Conservation (phyloP, 2,329 filamentous ascomycete species). For the Conoideocrella luteorostrata region DNA sequence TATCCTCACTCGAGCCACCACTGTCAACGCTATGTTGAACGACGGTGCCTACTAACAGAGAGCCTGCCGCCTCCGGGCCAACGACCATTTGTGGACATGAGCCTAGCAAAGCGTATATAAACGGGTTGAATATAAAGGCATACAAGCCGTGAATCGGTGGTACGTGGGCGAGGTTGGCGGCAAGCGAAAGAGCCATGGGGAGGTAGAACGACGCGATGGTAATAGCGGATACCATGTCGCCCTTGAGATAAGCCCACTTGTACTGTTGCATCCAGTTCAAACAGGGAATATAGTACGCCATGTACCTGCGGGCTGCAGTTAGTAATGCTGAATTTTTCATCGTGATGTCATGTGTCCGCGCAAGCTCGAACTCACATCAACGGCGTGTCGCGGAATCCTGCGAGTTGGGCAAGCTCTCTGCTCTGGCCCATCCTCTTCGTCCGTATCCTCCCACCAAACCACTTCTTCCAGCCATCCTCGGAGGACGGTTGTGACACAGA, state of each 20-base stretch:
- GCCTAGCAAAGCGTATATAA: conserved; percentile 85
- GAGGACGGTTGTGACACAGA: conserved; percentile 31
- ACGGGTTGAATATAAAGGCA: conserved; percentile 84
- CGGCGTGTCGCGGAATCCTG: conserved; percentile 67
- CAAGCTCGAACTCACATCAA: conserved; percentile 66
- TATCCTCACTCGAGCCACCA: conserved; percentile 59
- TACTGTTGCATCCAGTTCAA: conserved; percentile 90
- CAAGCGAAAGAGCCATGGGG: conserved; percentile 90
- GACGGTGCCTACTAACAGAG: conserved; percentile 80
- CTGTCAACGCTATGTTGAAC: conserved; percentile 69
- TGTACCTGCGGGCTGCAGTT: conserved; percentile 53
- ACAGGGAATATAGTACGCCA: conserved; percentile 89
- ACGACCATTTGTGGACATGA: conserved; percentile 91
- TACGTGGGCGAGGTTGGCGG: conserved; percentile 85
- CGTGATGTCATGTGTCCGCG: too few species aligned
- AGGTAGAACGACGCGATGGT: conserved; percentile 99
- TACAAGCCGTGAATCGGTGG: conserved; percentile 93
- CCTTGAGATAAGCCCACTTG: conserved; percentile 70
- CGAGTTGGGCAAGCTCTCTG: conserved; percentile 61
- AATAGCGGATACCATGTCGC: conserved; percentile 80
- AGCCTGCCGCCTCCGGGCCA: conserved; percentile 90
- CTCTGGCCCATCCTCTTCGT: conserved; percentile 68
- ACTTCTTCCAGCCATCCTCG: conserved; percentile 39
- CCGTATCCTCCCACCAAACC: conserved; percentile 45
- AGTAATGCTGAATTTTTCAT: too few species aligned